Conservation (phyloP, 2,329 filamentous ascomycete species). For the Penicillium glabrum region DNA sequence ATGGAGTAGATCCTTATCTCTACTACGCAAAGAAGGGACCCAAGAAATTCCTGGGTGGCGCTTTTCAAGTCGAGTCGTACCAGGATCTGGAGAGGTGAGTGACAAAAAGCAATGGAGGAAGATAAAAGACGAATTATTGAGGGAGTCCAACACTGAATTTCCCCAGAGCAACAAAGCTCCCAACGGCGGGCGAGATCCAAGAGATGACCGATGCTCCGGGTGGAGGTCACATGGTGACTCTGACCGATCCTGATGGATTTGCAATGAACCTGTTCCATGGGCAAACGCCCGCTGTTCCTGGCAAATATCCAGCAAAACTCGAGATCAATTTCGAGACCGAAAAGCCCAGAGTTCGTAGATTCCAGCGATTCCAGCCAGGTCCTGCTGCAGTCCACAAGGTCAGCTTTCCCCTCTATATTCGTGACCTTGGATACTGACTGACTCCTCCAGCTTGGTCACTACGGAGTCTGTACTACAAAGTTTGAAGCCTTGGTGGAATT, state of each 20-base stretch:
- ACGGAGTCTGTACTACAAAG: slow-evolving; percentile 26
- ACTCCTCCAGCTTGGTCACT: slow-evolving; percentile 29
- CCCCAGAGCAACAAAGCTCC: slow-evolving; percentile 20
- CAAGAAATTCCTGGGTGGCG: slow-evolving; percentile 44
- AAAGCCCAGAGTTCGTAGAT: slow-evolving; percentile 28
- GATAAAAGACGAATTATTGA: not conserved
- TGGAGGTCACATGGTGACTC: slow-evolving; percentile 38
- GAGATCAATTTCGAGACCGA: slow-evolving; percentile 27
- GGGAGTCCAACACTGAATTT: not conserved
- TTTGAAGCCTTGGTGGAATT: slow-evolving; percentile 27
- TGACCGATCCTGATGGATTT: slow-evolving; percentile 42
- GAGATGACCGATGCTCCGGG: slow-evolving; percentile 40
- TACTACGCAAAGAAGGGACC: slow-evolving; percentile 42
- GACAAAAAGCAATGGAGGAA: not conserved
- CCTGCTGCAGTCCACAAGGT: slow-evolving; percentile 36
- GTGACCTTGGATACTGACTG: not conserved
- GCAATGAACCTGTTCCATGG: slow-evolving; percentile 43
- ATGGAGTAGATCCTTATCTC: slow-evolving; percentile 46
- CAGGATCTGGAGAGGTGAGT: slow-evolving; percentile 44
- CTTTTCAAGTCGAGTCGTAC: slow-evolving; percentile 44
- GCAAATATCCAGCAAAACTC: slow-evolving; percentile 20
- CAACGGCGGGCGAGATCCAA: slow-evolving; percentile 30
- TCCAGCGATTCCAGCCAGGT: slow-evolving; percentile 30
- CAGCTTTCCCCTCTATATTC: not conserved
- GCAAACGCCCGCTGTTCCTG: slow-evolving; percentile 24